phyloP scores from a whole-genome alignment of 371 early-diverging fungal genomes.

The Circinella umbellata region DNA sequence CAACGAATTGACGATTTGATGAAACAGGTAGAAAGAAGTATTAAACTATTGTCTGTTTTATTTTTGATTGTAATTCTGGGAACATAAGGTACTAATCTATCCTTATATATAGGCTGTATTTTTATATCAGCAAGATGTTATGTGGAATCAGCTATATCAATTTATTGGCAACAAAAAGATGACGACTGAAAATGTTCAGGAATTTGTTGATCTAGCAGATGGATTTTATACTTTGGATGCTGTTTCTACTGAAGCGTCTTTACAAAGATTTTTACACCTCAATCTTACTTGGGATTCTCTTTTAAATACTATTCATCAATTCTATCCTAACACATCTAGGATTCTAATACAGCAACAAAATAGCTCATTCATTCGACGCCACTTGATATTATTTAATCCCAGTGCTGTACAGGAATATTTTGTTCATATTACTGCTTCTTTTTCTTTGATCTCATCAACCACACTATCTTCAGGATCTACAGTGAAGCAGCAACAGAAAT shows the following conservation, averaged over 20 bases:
- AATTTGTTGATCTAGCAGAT: constrained; percentile 14
- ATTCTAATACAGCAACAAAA: constrained; percentile 22
- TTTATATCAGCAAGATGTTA: constrained; percentile 33
- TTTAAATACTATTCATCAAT: constrained; percentile 33
- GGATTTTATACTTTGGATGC: constrained; percentile 18
- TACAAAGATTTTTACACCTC: constrained; percentile 29
- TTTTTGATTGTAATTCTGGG: background rate
- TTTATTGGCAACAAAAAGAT: constrained; percentile 12
- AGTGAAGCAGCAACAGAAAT: background rate
- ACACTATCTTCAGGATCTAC: background rate
- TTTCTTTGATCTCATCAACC: background rate
- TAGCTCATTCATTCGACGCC: constrained; percentile 18
- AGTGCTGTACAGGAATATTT: constrained; percentile 34
- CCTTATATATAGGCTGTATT: constrained; percentile 28
- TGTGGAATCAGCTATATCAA: constrained; percentile 44
- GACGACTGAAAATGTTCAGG: constrained; percentile 8
- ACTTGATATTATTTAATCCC: constrained; percentile 39
- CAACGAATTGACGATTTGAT: constrained; percentile 36
- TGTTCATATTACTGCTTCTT: constrained; percentile 28
- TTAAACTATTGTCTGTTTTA: background rate
- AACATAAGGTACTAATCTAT: too few relatives aligned
- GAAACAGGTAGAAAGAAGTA: constrained; percentile 30
- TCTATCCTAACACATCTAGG: constrained; percentile 38
- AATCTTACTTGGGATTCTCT: constrained; percentile 41
- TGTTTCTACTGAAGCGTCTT: constrained; percentile 19